These are phyloP conservation scores for Silene latifolia DNA, from an alignment of 148 eudicot genomes.

Conservation along the genomic window DNA sequence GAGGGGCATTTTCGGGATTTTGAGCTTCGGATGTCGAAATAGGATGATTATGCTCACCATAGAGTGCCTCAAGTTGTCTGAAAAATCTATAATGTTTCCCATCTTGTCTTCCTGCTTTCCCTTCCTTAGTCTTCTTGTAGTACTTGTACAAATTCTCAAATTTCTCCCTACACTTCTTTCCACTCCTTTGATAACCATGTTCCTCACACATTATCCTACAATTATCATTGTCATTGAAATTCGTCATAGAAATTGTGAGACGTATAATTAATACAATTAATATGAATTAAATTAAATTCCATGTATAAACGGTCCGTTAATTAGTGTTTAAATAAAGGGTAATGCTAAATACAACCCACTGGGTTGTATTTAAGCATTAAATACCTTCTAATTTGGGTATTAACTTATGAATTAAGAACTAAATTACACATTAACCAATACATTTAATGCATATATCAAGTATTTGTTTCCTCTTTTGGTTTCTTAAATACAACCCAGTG, in stretches of 20 bases:
- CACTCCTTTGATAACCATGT: slow-evolving; percentile 95
- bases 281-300: background rate
- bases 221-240: background rate
- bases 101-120: slow-evolving; percentile 97
- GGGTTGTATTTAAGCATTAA: too few species aligned
- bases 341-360: too few species aligned
- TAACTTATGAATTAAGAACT: too few species aligned
- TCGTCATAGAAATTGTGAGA: background rate
- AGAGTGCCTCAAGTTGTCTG: slow-evolving; percentile 92
- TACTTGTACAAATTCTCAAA: slow-evolving; percentile 94
- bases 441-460: too few species aligned
- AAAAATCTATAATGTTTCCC: slow-evolving; percentile 90
- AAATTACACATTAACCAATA: too few species aligned
- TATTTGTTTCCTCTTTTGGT: too few species aligned
- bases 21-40: slow-evolving; percentile 23
- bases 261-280: too few species aligned
- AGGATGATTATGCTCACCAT: slow-evolving; percentile 57
- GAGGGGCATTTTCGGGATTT: slow-evolving; percentile 24
- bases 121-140: slow-evolving; percentile 96
- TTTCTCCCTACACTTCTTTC: slow-evolving; percentile 97
- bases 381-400: too few species aligned
- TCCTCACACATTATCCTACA: slow-evolving; percentile 87
- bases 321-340: background rate
- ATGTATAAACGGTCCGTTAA: background rate
- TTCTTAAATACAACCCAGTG: too few species aligned